Percentiles rank a stretch among this genome's conserved stretches.
These are phyloP conservation scores for Dichomitus squalens DNA, from an alignment of 1,284 basidiomycete genomes.

Conservation along the genomic window DNA sequence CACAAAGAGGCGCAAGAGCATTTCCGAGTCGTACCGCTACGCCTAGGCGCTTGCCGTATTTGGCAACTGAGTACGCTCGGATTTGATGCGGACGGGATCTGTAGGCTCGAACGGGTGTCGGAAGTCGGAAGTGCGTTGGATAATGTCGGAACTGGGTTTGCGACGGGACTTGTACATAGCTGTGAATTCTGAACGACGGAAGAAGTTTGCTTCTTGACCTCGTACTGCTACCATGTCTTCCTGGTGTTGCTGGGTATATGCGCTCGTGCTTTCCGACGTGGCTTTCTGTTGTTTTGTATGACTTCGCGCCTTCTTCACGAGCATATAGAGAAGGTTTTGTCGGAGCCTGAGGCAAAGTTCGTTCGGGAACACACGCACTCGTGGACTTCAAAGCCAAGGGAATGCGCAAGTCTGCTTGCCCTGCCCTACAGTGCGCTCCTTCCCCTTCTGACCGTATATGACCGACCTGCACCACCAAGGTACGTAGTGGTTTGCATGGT, in stretches of 20 bases:
- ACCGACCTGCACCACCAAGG: not conserved
- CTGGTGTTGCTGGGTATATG: no score
- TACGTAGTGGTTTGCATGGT: not conserved
- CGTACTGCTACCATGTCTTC: slow-evolving; percentile 13
- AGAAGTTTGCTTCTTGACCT: slow-evolving; percentile 12
- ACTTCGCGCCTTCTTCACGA: no score
- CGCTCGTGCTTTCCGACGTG: no score
- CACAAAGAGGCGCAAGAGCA: not conserved
- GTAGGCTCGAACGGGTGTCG: not conserved
- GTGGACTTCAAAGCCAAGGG: not conserved
- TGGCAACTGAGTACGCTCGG: slow-evolving; percentile 10
- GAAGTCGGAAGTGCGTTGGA: not conserved
- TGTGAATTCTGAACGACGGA: not conserved
- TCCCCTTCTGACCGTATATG: not conserved
- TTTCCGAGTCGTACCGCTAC: slow-evolving; percentile 14
- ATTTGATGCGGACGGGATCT: slow-evolving; percentile 10
- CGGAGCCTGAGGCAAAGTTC: no score
- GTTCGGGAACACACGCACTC: no score
- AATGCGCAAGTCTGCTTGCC: not conserved
- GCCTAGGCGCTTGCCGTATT: slow-evolving; percentile 1
- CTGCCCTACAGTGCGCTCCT: not conserved
- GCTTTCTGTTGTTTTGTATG: no score
- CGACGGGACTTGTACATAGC: no score
- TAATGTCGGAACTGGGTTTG: slow-evolving; percentile 6
- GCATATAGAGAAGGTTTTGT: no score